Evolutionary conservation across 2,329 filamentous ascomycete genomes (phyloP).

Genomic region (Beauveria asiatica): DNA sequence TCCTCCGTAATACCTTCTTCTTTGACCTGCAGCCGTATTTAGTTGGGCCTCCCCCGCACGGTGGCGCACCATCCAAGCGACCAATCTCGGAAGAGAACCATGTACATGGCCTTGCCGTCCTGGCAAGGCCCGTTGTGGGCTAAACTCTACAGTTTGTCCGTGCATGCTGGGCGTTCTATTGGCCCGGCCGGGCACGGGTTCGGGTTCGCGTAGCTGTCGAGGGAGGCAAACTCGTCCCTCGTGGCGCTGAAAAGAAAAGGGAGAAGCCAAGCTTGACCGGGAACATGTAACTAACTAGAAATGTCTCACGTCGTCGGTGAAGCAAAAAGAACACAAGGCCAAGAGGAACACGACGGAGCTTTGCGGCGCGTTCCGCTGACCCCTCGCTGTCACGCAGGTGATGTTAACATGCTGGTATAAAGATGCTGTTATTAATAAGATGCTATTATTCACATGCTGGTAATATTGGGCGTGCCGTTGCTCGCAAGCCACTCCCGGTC

Average conservation of each 20-base stretch:
- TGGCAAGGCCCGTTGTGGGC: not conserved
- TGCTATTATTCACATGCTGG: too few relatives aligned
- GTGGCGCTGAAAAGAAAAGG: not conserved
- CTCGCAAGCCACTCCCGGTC: not conserved
- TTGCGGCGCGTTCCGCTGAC: too few relatives aligned
- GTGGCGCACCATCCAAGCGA: not conserved
- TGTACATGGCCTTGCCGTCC: not conserved
- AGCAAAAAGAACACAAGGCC: not conserved
- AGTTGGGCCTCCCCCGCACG: not conserved
- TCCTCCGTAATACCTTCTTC: not conserved
- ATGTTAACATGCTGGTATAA: not conserved
- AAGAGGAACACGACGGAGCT: not conserved
- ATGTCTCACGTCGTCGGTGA: not conserved
- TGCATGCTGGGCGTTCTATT: not conserved
- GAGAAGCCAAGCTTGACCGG: not conserved
- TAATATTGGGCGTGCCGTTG: not conserved
- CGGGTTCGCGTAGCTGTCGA: not conserved
- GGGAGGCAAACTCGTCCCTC: not conserved
- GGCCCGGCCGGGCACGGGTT: not conserved
- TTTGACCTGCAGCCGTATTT: not conserved
- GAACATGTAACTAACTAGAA: too few relatives aligned
- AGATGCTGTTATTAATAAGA: too few relatives aligned
- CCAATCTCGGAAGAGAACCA: constrained; percentile 6
- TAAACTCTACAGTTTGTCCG: not conserved
- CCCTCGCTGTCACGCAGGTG: not conserved